Evolutionary conservation across 768 basidiomycete species (phyloP).

Genomic region (Lentinula lateritia): DNA sequence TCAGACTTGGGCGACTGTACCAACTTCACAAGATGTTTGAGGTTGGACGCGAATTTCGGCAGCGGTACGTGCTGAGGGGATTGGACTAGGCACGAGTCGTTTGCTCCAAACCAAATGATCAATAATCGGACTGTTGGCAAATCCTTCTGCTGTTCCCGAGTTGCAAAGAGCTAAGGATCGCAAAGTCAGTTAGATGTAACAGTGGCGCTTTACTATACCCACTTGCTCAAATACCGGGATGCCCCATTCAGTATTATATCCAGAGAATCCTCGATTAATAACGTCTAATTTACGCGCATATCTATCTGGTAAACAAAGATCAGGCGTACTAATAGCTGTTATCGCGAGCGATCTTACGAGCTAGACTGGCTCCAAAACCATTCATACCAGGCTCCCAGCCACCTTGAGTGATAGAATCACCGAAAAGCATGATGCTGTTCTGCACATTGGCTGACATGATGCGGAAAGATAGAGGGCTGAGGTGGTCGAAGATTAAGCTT

Average conservation of each 20-base stretch:
- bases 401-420: conserved; percentile 77
- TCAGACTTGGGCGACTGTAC: conserved; percentile 57
- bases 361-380: conserved; percentile 66
- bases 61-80: conserved; percentile 76
- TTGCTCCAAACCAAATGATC: conserved; percentile 87
- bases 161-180: conserved; percentile 45
- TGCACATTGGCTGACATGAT: conserved; percentile 54
- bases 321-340: background rate
- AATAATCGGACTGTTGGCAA: conserved; percentile 65
- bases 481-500: background rate
- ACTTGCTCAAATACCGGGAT: conserved; percentile 77
- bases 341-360: conserved; percentile 38
- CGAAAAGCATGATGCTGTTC: conserved; percentile 70
- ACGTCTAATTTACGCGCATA: conserved; percentile 83
- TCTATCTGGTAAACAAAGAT: conserved; percentile 38
- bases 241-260: conserved; percentile 87
- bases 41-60: conserved; percentile 55
- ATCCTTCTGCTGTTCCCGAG: conserved; percentile 36
- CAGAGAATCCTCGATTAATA: conserved; percentile 76
- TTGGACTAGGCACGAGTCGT: conserved; percentile 69
- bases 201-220: conserved; percentile 9
- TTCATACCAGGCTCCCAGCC: conserved; percentile 44
- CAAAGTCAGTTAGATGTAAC: background rate
- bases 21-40: conserved; percentile 55
- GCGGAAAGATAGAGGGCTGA: background rate